Conservation (phyloP, 2,329 filamentous ascomycete genomes). For the Thielaviopsis punctulata region DNA sequence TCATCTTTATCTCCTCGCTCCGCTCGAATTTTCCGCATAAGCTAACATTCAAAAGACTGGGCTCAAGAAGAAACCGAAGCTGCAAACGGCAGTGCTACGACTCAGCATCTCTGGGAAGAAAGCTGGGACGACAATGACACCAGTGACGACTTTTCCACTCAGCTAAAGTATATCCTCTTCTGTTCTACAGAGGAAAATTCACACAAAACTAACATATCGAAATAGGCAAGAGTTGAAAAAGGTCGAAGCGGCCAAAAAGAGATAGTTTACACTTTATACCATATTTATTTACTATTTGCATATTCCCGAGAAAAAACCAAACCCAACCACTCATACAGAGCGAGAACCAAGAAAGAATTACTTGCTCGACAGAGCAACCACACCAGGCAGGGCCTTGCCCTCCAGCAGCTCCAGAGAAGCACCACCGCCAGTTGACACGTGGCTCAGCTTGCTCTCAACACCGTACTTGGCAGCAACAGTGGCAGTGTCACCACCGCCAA, state of each 20-base stretch:
- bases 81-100: constrained; percentile 48
- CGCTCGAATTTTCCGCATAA: not conserved
- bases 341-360: constrained; percentile 22
- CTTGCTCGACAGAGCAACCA: constrained; percentile 72
- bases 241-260: constrained; percentile 59
- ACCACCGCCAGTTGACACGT: constrained; percentile 93
- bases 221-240: constrained; percentile 82
- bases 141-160: constrained; percentile 86
- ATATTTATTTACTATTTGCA: not conserved
- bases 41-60: constrained; percentile 51
- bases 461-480: constrained; percentile 96
- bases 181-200: not conserved
- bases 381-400: constrained; percentile 93
- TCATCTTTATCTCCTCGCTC: not conserved
- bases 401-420: constrained; percentile 91
- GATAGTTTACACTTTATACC: constrained; percentile 22
- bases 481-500: constrained; percentile 93
- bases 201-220: constrained; percentile 8
- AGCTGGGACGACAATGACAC: constrained; percentile 99
- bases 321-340: no score
- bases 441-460: constrained; percentile 91
- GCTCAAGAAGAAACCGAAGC: constrained; percentile 77
- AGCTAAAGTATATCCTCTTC: constrained; percentile 61
- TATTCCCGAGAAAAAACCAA: no score
- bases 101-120: constrained; percentile 87